Base-by-base conservation (phyloP, 495 filamentous ascomycete species). In the Clavariopsis aquatica region DNA sequence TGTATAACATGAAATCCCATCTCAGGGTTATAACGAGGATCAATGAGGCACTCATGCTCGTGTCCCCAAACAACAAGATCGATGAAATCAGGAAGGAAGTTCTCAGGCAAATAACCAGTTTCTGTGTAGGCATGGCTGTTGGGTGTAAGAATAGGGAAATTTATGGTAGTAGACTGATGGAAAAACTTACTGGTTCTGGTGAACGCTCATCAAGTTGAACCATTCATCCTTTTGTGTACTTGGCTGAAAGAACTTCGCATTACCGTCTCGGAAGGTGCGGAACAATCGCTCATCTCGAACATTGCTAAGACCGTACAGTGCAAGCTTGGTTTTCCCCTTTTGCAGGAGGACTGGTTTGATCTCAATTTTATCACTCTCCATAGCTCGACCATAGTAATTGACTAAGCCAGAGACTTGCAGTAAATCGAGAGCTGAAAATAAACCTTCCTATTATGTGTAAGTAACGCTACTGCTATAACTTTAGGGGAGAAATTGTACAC, bases 21-120 rank as follows among this genome's bases (percentile, higher is more conserved):
- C 73, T 96, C 92, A 0, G 89, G 85, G 70, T 96, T 97, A 24
- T 83, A 81, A 12, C 75, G 71, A 0, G 94, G 94, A 43, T 96
- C 85, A 67, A 98, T 95, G 4, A 94, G 74, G 73, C 93, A 98
- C 77, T 99, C 95, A 70, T 99, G 94, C 74, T 99, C 94, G 70
- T 99, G 94, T 24, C 94, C 94, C 94, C 94, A 99, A 49, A 99
- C 79, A 0, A 98, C 85, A 17, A 99, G 78, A 72, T 99, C 90
- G 38, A 98, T 76, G 72, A 96, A 99, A 5, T 89, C 87, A 0
- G 94, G 95, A 0, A 99, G 84, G 72, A 97, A 94, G 71, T 91
- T 91, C 72, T 99, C 95, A 1, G 95, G 92, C 0, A 99, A 81
- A 71, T 96, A 98, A 20, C 89, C 85, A 1, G 92, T 97, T 38